A percentile compares a stretch with the other conserved stretches of the same genome.
These are phyloP conservation scores for Aspergillus brasiliensis DNA, from an alignment of 2,329 filamentous ascomycete species.

Conservation along the genomic window DNA sequence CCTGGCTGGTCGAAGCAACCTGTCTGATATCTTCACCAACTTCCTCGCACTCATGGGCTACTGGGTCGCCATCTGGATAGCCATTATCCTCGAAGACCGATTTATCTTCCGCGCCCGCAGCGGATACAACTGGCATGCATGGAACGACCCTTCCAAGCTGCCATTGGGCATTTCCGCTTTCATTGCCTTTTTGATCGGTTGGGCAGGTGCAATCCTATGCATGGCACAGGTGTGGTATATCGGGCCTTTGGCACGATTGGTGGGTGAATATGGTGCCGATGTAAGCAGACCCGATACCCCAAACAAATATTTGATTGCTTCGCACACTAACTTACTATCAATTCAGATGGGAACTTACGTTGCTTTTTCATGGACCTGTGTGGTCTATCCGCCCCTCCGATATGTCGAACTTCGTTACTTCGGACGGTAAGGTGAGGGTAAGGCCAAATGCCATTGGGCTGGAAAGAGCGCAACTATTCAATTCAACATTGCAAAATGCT, in stretches of 20 bases:
- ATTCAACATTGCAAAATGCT: too few relatives aligned
- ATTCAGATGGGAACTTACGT: conserved; percentile 60
- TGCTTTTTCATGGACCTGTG: conserved; percentile 60
- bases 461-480: not conserved
- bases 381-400: conserved; percentile 59
- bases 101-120: conserved; percentile 59
- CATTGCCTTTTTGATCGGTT: conserved; percentile 64
- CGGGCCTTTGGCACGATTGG: conserved; percentile 61
- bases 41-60: conserved; percentile 72
- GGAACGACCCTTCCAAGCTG: conserved; percentile 61
- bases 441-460: not conserved
- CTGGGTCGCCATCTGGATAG: conserved; percentile 67
- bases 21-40: conserved; percentile 68
- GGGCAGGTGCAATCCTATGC: conserved; percentile 65
- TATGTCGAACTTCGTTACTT: conserved; percentile 54
- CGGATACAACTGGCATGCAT: conserved; percentile 62
- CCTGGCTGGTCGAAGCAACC: conserved; percentile 61
- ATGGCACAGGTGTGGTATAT: conserved; percentile 73
- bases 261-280: conserved; percentile 62
- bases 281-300: conserved; percentile 36
- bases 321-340: not conserved
- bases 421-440: conserved; percentile 39
- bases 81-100: conserved; percentile 61
- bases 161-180: conserved; percentile 65
- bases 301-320: too few relatives aligned